Percentiles rank a stretch among this genome's conserved stretches.
phyloP scores from a whole-genome alignment of 2,329 filamentous ascomycete species.

The Exophiala bonariae region DNA sequence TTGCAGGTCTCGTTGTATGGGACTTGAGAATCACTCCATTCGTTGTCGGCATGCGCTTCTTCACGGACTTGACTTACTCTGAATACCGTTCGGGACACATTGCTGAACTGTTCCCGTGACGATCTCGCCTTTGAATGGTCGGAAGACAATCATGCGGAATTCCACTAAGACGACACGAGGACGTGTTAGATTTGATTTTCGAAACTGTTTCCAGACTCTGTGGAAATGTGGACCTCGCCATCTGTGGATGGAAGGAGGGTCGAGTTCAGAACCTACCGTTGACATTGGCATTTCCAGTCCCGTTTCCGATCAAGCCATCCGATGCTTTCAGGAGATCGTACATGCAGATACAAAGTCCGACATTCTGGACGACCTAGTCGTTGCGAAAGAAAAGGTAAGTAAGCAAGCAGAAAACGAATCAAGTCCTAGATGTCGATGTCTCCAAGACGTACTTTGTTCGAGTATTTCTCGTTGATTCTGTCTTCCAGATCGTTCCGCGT shows the following conservation, averaged over 20 bases:
- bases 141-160: conserved; percentile 90
- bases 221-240: conserved; percentile 2
- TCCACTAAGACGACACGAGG: conserved; percentile 78
- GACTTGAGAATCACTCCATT: too few relatives aligned
- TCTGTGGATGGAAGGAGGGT: too few relatives aligned
- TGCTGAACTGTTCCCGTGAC: conserved; percentile 80
- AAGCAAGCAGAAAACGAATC: not conserved
- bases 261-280: conserved; percentile 70
- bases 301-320: conserved; percentile 91
- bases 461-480: conserved; percentile 95
- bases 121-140: conserved; percentile 93
- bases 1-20: too few relatives aligned
- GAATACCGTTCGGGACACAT: conserved; percentile 70
- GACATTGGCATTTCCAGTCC: conserved; percentile 87
- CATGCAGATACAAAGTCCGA: conserved; percentile 89
- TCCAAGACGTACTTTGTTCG: conserved; percentile 68
- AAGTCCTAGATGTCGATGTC: not conserved
- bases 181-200: conserved; percentile 3
- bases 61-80: too few relatives aligned
- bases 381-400: not conserved
- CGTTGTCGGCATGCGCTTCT: too few relatives aligned
- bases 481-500: conserved; percentile 87
- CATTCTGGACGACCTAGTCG: conserved; percentile 77
- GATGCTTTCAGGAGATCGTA: conserved; percentile 88
- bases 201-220: not conserved